Evolutionary conservation across 768 basidiomycete species (phyloP), one percentile per base, ranked within the genome.

Genomic region (Pleurotus djamor): DNA sequence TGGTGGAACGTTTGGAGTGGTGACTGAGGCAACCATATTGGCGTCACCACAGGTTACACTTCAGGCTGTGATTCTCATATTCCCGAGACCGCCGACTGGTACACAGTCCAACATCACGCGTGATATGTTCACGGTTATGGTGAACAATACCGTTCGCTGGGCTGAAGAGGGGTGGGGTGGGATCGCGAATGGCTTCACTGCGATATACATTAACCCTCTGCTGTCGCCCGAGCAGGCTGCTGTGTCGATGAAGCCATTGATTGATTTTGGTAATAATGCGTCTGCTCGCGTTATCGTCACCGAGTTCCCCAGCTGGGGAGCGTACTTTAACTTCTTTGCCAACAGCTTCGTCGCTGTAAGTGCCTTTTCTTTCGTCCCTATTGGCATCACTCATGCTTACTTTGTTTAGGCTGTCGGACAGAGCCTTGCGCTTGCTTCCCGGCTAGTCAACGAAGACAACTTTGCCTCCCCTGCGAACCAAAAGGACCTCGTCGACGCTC

Each of bases 91-190:
- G 8, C 70, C 59, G 55, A 14, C 54, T 5, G 36, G 45, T 16
- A 16, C 17, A 6, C 45, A n/a, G 1, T 56, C 66, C 16, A 66
- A 64, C 2, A 63, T 68, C 32, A 74, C 72, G 7, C 58, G 61
- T 28, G 70, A 73, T 38, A 62, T 77, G 35, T 81, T 72, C 71
- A 67, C 64, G 52, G 70, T 74, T 36, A 70, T 75, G 61, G 65
- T 71, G 8, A 72, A 78, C 28, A 74, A 80, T 57, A 72, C 71
- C 5, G 61, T 79, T 1, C 68, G 66, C 41, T 79, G 79, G 73
- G 78, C 78, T 6, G 66, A 73, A 16, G 73, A 80, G 59, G 81
- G 81, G 16, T 83, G 79, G 79, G 81, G 81, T 52, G 81, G 79
- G 12, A 77, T 73, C 57, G 70, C 75, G 2, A 74, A 65, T 51